These are phyloP conservation scores for Phalaenopsis equestris DNA, from an alignment of 106 monocot species.

Conservation along the genomic window DNA sequence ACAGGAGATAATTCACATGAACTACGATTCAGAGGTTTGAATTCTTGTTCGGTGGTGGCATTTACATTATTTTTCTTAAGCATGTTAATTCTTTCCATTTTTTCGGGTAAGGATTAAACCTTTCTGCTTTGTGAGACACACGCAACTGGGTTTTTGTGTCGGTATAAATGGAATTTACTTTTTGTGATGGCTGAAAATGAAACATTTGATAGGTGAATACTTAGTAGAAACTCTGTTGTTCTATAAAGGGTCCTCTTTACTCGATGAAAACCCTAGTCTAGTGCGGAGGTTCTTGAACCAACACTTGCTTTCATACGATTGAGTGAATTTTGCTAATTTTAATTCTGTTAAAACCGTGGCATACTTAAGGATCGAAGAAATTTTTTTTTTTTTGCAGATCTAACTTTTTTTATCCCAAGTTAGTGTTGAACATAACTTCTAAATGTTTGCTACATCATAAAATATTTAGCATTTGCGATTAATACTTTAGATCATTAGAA, in stretches of 20 bases:
- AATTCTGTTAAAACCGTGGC: too few species aligned
- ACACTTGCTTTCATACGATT: too few species aligned
- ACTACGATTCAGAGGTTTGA: slow-evolving; percentile 69
- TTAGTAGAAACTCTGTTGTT: not conserved
- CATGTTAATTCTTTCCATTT: not conserved
- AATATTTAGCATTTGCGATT: not conserved
- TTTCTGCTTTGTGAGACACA: not conserved
- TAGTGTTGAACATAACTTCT: not conserved
- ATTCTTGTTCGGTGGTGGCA: not conserved
- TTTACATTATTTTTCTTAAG: not conserved
- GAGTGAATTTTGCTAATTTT: too few species aligned
- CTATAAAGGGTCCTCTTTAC: not conserved
- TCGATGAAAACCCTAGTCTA: not conserved
- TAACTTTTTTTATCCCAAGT: not conserved
- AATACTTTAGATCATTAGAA: not conserved
- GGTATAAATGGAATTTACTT: not conserved
- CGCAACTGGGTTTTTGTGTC: not conserved
- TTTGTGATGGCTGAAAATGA: not conserved
- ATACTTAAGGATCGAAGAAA: not conserved
- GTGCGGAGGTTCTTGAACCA: not conserved
- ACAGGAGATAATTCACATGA: slow-evolving; percentile 79
- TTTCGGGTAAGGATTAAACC: not conserved
- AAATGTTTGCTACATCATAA: not conserved
- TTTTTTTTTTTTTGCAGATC: not conserved
- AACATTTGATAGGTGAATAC: not conserved